Evolutionary conservation across 768 basidiomycete species (phyloP), one percentile per base, ranked within the genome.

Genomic region (Termitomyces sp.): DNA sequence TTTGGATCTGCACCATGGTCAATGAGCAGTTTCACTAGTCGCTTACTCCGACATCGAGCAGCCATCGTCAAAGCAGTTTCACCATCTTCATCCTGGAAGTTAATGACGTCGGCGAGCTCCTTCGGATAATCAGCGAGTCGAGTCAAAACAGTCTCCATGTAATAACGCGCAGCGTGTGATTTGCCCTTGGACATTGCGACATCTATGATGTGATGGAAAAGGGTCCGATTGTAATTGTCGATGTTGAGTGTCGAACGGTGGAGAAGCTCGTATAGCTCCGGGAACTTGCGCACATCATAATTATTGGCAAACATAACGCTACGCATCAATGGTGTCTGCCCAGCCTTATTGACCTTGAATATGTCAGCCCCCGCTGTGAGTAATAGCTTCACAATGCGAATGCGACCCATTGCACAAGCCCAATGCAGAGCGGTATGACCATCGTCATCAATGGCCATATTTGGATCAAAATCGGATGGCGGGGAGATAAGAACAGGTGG

Each of bases 261-360:
- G 36, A 99, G 74, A 15, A 99, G 83, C 69, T 98, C 95, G 73
- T 97, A 98, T 18, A 99, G 78, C 70, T 98, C 96, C 2, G 94
- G 93, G 66, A 99, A 99, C 72, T 99, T 99, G 63, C 97, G 91
- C 48, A 98, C 90, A 71, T 99, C 97, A 69, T 99, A 99, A 70
- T 98, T 99, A 73, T 99, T 99, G 51, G 93, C 92, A 71, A 98
- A 99, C 96, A 98, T 98, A 65, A 99, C 97, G 66, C 88, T 89
- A 16, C 97, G 92, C 97, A 99, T 99, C 44, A 99, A 76, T 1
- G 96, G 90, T 15, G 97, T 98, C 72, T 98, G 97, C 3, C 97
- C 97, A 12, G 93, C 85, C 67, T 90, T 92, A 76, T 98, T 99
- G 62, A 95, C 94, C 63, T 90, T 88, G 79, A 96, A 99, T 62